Evolutionary conservation across 257 asterid species (phyloP), one percentile per base, ranked within the genome.

Genomic region (Nicotiana sylvestris): DNA sequence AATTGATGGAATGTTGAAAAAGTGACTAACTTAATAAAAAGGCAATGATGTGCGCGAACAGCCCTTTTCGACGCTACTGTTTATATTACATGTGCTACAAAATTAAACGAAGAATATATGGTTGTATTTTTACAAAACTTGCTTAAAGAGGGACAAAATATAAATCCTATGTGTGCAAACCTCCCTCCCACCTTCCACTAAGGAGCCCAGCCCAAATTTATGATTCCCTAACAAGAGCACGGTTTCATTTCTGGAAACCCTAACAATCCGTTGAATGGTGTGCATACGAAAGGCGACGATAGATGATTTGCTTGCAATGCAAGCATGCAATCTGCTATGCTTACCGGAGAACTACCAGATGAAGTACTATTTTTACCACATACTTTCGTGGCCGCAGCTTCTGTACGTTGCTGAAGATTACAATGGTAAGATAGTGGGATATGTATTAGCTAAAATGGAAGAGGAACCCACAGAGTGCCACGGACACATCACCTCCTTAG

Each of bases 361-460:
- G 99, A 96, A 96, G 85, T 96, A 96, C 88, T 96, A 96, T 81
- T 88, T 96, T 29, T 96, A 96, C 88, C 99, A 96, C 88, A 92
- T 96, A 86, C 98, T 96, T 43, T 96, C 99, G 4, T 96, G 99
- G 99, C 99, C 99, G 67, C 98, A 96, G 86, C 91, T 96, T 74
- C 97, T 96, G 27, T 96, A 96, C 86, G 99, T 96, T 70, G 98
- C 99, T 30, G 98, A 96, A 90, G 99, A 96, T 83, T 96, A 96
- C 91, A 93, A 92, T 86, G 97, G 98, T 18, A 96, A 92, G 85
- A 96, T 96, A 57, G 99, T 96, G 64, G 99, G 99, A 7, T 96
- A 96, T 80, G 99, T 96, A 58, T 85, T 96, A 72, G 99, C 98
- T 21, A 96, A 96, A 68, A 96, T 96, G 99, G 99, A 96, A 85